These are phyloP conservation scores for Flueggea neowawraea DNA, from an alignment of 441 rosid genomes.

Conservation along the genomic window DNA sequence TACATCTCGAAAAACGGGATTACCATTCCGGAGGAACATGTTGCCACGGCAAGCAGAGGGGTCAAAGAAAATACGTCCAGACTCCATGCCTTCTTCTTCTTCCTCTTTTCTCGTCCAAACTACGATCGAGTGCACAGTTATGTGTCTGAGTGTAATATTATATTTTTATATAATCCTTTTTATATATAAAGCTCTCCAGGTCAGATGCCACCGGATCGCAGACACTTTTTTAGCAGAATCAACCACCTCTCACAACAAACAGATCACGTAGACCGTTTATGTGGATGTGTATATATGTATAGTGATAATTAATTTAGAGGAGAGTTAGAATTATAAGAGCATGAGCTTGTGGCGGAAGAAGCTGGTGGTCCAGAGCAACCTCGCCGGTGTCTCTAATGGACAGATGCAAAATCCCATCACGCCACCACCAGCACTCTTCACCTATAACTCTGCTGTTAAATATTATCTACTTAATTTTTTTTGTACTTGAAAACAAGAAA, in stretches of 20 bases:
- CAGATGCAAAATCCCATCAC: conserved; percentile 90
- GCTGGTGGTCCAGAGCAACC: conserved; percentile 95
- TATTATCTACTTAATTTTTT: too few relatives aligned
- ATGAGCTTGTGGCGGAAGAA: conserved; percentile 97
- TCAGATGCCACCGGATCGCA: background rate
- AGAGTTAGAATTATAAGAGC: conserved; percentile 47
- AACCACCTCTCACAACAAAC: background rate
- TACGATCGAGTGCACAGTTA: background rate
- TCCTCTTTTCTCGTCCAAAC: background rate
- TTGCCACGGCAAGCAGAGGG: conserved; percentile 54
- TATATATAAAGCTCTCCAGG: background rate
- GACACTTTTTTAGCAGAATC: too few relatives aligned
- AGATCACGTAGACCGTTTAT: background rate
- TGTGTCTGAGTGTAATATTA: background rate
- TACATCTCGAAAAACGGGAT: conserved; percentile 52
- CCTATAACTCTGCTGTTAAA: too few relatives aligned
- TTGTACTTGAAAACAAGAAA: too few relatives aligned
- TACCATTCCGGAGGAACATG: conserved; percentile 57
- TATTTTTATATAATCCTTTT: background rate
- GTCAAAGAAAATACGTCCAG: conserved; percentile 64
- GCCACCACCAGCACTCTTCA: conserved; percentile 8
- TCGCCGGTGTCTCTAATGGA: conserved; percentile 81
- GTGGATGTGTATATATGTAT: background rate
- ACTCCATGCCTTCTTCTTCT: conserved; percentile 12
- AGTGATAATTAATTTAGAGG: background rate